Evolutionary conservation across 73 alveolate species (phyloP), one percentile per base, ranked within the genome.

Genomic region (Symbiodinium natans): DNA sequence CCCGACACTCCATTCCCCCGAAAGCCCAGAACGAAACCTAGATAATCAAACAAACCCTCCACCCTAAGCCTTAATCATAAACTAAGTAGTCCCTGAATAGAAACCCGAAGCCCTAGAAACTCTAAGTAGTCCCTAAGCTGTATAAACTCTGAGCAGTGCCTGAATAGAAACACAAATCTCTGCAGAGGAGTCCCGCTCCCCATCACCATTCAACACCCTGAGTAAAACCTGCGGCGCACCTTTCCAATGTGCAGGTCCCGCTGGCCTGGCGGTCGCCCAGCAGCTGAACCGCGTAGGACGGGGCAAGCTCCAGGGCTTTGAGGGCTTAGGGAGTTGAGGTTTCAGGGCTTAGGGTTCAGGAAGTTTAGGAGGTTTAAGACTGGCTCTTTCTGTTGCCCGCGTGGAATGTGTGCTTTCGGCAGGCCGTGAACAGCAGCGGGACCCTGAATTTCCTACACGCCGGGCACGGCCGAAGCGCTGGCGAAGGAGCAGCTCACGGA

Each of bases 241-340:
- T n/a, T n/a, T n/a, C 27, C 63, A 5, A 25, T 25, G 27, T 25
- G 63, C 63, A 48, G 63, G 95, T 25, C 95, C 95, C 13, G 95
- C 95, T 11, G 99, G 99, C 41, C 75, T 93, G 85, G 99, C 99
- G 27, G 99, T 86, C 34, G 99, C 99, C 25, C 99, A 93, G 99
- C 99, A 93, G 99, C 99, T 93, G 92, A 93, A 93, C 93, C 83
- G 99, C 4, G 99, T 86, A 23, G 63, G 63, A 48, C 17, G 27
- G 63, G 63, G 19, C 56, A 6, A 8, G 56, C 56, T 2, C 17
- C 17, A 46, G 59, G 59, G 6, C 59, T 46, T 46, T 46, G 0
- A 46, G 59, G 82, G 82, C 4, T 31, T 29, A 1, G 2, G 43
- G 82, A n/a, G 9, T 68, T 68, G 5, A 25, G 33, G 59, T 0